phyloP scores from a whole-genome alignment of 345 rosid genomes.

The Eucalyptus cloeziana region DNA sequence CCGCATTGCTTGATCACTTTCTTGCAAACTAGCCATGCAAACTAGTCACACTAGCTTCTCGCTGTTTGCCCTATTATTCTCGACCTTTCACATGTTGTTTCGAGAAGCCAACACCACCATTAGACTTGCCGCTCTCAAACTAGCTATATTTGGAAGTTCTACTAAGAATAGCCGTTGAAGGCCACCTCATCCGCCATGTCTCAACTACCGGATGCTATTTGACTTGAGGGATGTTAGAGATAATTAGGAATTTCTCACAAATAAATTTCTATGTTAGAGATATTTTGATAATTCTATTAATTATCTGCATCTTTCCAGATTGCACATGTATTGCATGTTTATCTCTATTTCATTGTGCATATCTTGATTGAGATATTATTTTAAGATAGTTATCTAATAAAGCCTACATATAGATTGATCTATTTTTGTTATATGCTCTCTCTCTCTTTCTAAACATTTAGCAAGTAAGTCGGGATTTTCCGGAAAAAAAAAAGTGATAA shows the following conservation, averaged over 20 bases:
- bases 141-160: not conserved
- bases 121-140: not conserved
- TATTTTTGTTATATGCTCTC: not conserved
- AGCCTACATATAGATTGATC: not conserved
- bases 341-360: not conserved
- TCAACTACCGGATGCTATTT: too few relatives aligned
- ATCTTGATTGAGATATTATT: not conserved
- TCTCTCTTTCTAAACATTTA: not conserved
- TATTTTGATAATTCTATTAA: too few relatives aligned
- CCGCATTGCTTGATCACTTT: not conserved
- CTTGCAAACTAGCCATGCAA: not conserved
- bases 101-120: not conserved
- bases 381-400: too few relatives aligned
- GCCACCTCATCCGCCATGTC: not conserved
- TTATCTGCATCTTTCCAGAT: fast-evolving
- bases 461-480: not conserved
- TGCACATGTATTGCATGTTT: not conserved
- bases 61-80: not conserved
- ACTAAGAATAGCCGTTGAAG: not conserved
- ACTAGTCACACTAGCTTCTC: not conserved
- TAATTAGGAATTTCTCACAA: not conserved
- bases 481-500: not conserved
- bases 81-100: not conserved
- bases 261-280: not conserved
- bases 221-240: not conserved